Base-by-base conservation (phyloP, 192 early-diverging fungal species). In the Coemansia sp. region DNA sequence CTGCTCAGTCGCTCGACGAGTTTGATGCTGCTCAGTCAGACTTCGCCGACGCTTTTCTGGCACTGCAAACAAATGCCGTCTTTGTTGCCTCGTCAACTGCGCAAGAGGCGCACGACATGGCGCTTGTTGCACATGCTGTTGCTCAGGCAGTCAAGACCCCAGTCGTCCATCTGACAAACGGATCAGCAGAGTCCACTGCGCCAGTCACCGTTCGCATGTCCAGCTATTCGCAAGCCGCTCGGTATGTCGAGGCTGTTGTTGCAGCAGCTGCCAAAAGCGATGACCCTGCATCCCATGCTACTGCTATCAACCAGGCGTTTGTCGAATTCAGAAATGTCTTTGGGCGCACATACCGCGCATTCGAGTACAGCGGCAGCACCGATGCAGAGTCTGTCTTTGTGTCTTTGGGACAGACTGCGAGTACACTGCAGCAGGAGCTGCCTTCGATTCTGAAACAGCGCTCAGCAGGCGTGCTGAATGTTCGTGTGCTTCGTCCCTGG, bases 41-140 rank as follows among this genome's bases (percentile, higher is more conserved):
- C 68, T 85, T 90, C 57, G 85, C 89, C 9, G 90, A 92, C 64
- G 92, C 93, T 3, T 70, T 92, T 32, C 86, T 86, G 11, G 92
- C 93, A 12, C 78, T 90, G 39, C 86, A 93, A 72, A 91, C 94
- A 39, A 92, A 92, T 43, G 91, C 92, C 52, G 84, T 88, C 43
- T 78, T 95, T 21, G 69, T 98, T 45, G 83, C 88, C 6, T 96
- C 95, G 47, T 50, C 79, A 6, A 85, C 85, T 19, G 89, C 90
- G 9, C 94, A 97, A 74, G 94, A 97, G 74, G 90, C 93, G 10
- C 92, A 97, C 66, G 95, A 98, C 65, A 71, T 97, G 54, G 89
- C 94, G 13, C 54, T 96, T 16, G 83, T 93, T 64, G 90, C 95
- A 38, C 94, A 97, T 71, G 83, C 95, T 19, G 81, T 92, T n/a